Evolutionary conservation across 805 yeast genomes (phyloP).

Genomic region (Yarrowia osloensis): DNA sequence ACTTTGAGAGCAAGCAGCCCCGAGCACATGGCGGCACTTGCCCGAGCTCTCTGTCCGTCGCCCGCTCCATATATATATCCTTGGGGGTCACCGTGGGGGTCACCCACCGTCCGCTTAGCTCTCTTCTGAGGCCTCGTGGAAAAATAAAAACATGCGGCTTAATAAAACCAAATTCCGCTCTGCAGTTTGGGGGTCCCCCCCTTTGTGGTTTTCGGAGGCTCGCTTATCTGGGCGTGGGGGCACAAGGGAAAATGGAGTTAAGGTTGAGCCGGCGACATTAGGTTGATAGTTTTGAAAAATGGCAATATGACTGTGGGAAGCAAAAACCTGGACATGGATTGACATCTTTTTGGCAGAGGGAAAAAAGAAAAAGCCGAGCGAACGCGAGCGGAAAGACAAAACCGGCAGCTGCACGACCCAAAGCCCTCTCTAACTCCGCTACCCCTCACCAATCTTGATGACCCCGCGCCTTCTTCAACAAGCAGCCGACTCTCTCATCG

Average conservation of each 20-base stretch:
- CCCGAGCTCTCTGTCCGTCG: no score
- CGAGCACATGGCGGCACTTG: not conserved
- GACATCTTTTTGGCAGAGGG: not conserved
- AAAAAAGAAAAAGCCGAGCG: no score
- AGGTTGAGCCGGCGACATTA: not conserved
- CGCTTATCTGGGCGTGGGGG: conserved; percentile 15
- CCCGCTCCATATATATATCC: not conserved
- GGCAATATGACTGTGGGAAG: not conserved
- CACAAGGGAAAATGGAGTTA: not conserved
- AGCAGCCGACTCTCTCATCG: not conserved
- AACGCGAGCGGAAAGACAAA: not conserved
- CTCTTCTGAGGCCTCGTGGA: no score
- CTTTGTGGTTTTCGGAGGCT: not conserved
- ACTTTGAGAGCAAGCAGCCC: not conserved
- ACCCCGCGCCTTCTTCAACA: not conserved
- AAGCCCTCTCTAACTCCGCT: not conserved
- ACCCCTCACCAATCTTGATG: not conserved
- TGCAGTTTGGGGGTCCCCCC: conserved; percentile 1
- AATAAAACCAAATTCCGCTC: not conserved
- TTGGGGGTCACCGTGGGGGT: not conserved
- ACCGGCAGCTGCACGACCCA: not conserved
- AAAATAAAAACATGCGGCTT: not conserved
- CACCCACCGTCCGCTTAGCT: no score
- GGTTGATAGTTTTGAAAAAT: not conserved
- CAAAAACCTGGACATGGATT: conserved; percentile 5